Base-by-base conservation (phyloP, 129 eudicot genomes). In the Flaveria trinervia region DNA sequence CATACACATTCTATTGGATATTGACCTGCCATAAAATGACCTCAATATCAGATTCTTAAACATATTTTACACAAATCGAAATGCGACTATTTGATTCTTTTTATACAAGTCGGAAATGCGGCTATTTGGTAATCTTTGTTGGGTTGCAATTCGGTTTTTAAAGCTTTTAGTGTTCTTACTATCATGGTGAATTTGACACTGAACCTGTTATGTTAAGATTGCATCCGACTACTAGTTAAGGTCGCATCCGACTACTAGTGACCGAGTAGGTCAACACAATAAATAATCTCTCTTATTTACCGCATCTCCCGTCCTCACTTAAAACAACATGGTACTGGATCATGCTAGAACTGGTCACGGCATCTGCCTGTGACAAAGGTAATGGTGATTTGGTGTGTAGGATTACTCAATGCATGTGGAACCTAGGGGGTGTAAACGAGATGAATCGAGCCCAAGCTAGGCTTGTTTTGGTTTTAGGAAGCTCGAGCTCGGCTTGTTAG, bases 61-160 rank as follows among this genome's bases (percentile, higher is more conserved):
- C 70, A 2, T 43, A 57, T 43, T 26, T 55, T 68, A 77, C n/a
- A 70, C 61, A 70, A 70, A 60, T 67, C 56, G 69, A n/a, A 67
- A 46, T 69, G 57, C 10, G 41, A 69, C 76, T 17, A 28, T 69
- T 70, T 70, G n/a, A 36, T 3, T 62, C 44, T 78, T 52, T 39
- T 41, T 17, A 20, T 43, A 43, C 56, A 54, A 57, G 51, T 28
- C 68, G 22, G 10, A 62, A 30, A 26, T 28, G 45, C 61, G 13
- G 57, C 50, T 23, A 16, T 55, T 77, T 56, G 2, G 16, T 55
- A 6, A 22, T 49, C 36, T 49, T 76, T 52, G 41, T 52, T 70
- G 5, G 5, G 51, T 51, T 71, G 62, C 48, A 15, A 17, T 5
- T 12, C 62, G 22, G 62, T 15, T 48, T 28, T 18, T 5, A 3